These are phyloP conservation scores for Buddleja alternifolia DNA, from an alignment of 257 asterid species.

Conservation along the genomic window DNA sequence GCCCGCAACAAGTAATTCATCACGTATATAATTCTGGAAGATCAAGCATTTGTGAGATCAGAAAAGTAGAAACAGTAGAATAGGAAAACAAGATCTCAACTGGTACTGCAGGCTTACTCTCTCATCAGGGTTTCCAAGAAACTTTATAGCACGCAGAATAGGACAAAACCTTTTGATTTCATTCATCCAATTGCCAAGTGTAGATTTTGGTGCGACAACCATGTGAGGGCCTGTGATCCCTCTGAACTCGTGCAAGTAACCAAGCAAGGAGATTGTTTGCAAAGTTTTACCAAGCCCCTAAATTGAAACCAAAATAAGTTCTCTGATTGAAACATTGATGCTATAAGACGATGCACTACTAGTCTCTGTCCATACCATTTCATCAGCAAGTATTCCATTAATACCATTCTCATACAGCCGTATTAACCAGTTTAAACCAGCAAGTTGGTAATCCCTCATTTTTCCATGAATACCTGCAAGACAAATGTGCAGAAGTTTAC, in stretches of 20 bases:
- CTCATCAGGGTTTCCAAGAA: slow-evolving; percentile 98
- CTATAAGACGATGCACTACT: slow-evolving; percentile 2
- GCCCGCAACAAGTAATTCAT: slow-evolving; percentile 95
- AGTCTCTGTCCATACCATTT: slow-evolving; percentile 62
- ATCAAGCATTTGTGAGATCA: slow-evolving; percentile 23
- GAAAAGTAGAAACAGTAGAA: slow-evolving; percentile 11
- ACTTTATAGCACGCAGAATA: slow-evolving; percentile 82
- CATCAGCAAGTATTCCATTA: slow-evolving; percentile 99
- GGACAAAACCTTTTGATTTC: slow-evolving; percentile 98
- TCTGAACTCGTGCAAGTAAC: slow-evolving; percentile 91
- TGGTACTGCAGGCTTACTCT: slow-evolving; percentile 58
- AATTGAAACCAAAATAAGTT: slow-evolving; percentile 5
- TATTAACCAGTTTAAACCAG: slow-evolving; percentile 97
- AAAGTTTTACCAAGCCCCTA: slow-evolving; percentile 98
- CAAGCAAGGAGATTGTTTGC: slow-evolving; percentile 96
- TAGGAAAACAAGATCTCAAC: slow-evolving; percentile 19
- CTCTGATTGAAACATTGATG: slow-evolving; percentile 6
- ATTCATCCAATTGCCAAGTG: slow-evolving; percentile 99
- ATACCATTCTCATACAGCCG: slow-evolving; percentile 97
- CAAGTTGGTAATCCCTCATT: slow-evolving; percentile 99
- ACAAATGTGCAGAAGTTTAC: not conserved
- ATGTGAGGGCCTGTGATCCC: slow-evolving; percentile 99
- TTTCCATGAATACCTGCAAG: slow-evolving; percentile 92
- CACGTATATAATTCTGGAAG: slow-evolving; percentile 79
- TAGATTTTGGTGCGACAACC: slow-evolving; percentile 99